These are phyloP conservation scores for Eremothecium sinecaudum DNA, from an alignment of 1,139 yeast genomes.

Conservation along the genomic window DNA sequence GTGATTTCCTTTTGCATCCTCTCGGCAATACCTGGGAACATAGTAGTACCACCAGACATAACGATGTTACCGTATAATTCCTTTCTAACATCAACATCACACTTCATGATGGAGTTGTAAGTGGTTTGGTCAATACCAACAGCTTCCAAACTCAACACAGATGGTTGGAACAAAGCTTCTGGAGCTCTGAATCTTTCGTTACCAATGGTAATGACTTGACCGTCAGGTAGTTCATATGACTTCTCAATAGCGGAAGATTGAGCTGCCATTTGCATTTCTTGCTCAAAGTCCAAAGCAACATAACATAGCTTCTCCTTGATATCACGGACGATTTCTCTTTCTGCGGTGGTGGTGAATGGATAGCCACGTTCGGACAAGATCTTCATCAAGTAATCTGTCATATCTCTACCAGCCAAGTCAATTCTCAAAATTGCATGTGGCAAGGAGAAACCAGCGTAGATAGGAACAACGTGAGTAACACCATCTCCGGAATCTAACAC, in stretches of 20 bases:
- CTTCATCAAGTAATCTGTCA: slow-evolving; percentile 98
- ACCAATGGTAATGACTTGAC: slow-evolving; percentile 98
- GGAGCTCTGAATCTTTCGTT: slow-evolving; percentile 99
- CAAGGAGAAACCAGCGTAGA: slow-evolving; percentile 98
- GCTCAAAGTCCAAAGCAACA: slow-evolving; percentile 93
- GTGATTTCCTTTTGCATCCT: slow-evolving; percentile 99
- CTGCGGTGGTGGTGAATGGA: slow-evolving; percentile 97
- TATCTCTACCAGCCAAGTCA: slow-evolving; percentile 99
- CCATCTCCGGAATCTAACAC: slow-evolving; percentile 99
- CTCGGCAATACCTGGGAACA: slow-evolving; percentile 99
- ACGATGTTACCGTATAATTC: slow-evolving; percentile 98
- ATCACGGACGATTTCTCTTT: slow-evolving; percentile 99
- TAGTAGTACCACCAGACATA: slow-evolving; percentile 99
- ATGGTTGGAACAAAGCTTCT: slow-evolving; percentile 98
- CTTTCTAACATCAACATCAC: slow-evolving; percentile 98
- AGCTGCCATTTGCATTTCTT: slow-evolving; percentile 97
- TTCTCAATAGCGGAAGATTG: slow-evolving; percentile 97
- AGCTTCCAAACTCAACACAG: slow-evolving; percentile 94
- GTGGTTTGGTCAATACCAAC: slow-evolving; percentile 99
- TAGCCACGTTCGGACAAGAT: slow-evolving; percentile 97
- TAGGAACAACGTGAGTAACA: slow-evolving; percentile 99
- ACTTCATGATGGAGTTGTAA: slow-evolving; percentile 97
- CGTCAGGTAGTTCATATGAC: slow-evolving; percentile 98
- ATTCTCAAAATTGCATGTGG: slow-evolving; percentile 99
- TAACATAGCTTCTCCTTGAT: slow-evolving; percentile 98